A percentile compares a stretch with the other conserved stretches of the same genome.
Evolutionary conservation across 169 alveolate genomes (phyloP).

Genomic region (Plasmodium blacklocki): DNA sequence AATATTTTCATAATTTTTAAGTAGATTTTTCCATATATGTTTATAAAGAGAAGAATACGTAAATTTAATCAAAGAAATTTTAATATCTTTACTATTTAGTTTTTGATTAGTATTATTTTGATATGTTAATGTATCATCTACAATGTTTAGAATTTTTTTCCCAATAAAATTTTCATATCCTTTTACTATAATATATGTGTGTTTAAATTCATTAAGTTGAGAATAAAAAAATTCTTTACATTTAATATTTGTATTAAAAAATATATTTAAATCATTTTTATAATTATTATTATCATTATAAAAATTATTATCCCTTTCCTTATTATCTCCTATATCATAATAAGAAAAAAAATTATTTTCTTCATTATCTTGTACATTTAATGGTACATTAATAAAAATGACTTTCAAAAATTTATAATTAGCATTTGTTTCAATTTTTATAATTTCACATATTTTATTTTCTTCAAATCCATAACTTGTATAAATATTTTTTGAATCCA

Average conservation of each 20-base stretch:
- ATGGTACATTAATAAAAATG: constrained; percentile 46
- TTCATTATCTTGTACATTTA: constrained; percentile 33
- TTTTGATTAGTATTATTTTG: constrained; percentile 44
- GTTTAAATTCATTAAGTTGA: constrained; percentile 29
- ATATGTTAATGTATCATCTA: constrained; percentile 46
- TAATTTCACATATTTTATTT: constrained; percentile 61
- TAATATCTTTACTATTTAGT: constrained; percentile 21
- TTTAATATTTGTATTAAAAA: constrained; percentile 33
- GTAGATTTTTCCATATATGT: constrained; percentile 65
- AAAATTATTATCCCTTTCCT: not conserved
- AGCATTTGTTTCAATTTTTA: constrained; percentile 66
- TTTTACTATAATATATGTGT: constrained; percentile 56
- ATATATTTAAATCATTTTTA: constrained; percentile 35
- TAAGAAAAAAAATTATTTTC: not conserved
- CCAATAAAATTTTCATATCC: constrained; percentile 75
- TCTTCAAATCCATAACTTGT: constrained; percentile 72
- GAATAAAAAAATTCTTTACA: constrained; percentile 37
- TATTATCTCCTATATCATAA: constrained; percentile 12
- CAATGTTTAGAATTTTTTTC: constrained; percentile 64
- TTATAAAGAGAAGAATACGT: constrained; percentile 40
- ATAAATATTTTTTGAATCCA: constrained; percentile 27
- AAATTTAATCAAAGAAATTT: constrained; percentile 39
- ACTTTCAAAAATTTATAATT: constrained; percentile 63
- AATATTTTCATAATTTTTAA: constrained; percentile 60
- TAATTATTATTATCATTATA: constrained; percentile 6